Conservation (phyloP, 768 basidiomycete species). For the Rhizopogon salebrosus region DNA sequence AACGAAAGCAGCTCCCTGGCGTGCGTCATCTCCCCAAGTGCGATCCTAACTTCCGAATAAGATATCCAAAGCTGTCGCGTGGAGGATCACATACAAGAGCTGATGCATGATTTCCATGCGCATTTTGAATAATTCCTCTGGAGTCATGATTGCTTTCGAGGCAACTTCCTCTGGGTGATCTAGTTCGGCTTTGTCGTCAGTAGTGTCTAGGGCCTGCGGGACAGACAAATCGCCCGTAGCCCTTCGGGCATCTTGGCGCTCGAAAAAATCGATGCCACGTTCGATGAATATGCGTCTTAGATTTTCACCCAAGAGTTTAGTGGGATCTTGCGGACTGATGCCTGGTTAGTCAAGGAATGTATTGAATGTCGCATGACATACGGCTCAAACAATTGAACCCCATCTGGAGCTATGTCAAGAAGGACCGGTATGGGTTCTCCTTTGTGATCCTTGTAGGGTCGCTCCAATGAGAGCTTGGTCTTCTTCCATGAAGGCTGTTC, state of each 20-base stretch:
- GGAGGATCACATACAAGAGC: constrained; percentile 52
- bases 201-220: constrained; percentile 21
- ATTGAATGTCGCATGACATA: constrained; percentile 30
- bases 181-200: constrained; percentile 23
- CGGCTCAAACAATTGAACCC: constrained; percentile 69
- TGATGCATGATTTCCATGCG: constrained; percentile 66
- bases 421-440: constrained; percentile 59
- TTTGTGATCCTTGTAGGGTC: constrained; percentile 76
- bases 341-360: constrained; percentile 12
- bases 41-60: constrained; percentile 41
- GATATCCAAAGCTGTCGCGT: neutral
- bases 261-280: constrained; percentile 73
- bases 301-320: constrained; percentile 57
- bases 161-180: constrained; percentile 17
- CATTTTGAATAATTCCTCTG: constrained; percentile 72
- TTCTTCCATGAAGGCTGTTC: constrained; percentile 48
- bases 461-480: constrained; percentile 65
- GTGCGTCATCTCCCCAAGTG: constrained; percentile 75
- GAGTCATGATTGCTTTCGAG: constrained; percentile 49
- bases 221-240: constrained; percentile 16
- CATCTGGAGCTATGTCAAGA: constrained; percentile 65
- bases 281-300: constrained; percentile 68
- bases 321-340: constrained; percentile 48
- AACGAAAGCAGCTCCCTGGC: constrained; percentile 66
- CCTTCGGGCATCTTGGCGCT: constrained; percentile 34